Evolutionary conservation across 2,329 filamentous ascomycete genomes (phyloP), one percentile per base, ranked within the genome.

Genomic region (Penicillium italicum): DNA sequence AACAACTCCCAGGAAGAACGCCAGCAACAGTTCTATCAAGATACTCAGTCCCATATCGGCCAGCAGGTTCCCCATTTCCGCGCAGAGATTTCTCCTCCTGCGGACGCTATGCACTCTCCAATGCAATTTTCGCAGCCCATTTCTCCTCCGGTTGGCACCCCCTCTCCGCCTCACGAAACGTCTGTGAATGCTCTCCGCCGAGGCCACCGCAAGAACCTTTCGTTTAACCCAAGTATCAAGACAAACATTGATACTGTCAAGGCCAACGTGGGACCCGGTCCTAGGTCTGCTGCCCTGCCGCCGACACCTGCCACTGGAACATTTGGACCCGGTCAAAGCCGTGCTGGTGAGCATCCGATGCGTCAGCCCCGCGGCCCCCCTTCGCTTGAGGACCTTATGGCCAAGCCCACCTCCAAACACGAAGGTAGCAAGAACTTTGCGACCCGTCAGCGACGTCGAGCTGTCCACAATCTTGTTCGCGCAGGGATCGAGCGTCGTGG

Each of bases 361-460:
- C 91, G 94, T 56, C 94, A 99, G 76, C 94, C 94, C 50, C 90
- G 91, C 61, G 92, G 92, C 5, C 94, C 94, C 24, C 94, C 94
- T 14, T 86, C 90, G 14, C 82, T 97, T 48, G 94, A 99, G 64
- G 94, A 99, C 77, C 85, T 99, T 57, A 85, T 88, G 68, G 83
- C 87, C 20, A 94, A 92, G 76, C 94, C 94, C 1, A 97, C 93
- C 9, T 87, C 90, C 63, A 96, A 91, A 77, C 85, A 93, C 61
- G 93, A 97, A 73, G 94, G 93, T 24, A 97, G 93, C 85, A 80
- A 97, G 84, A 99, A 99, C 79, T 99, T 99, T 76, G 89, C 89
- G 11, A 86, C 91, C 53, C 91, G 94, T 59, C 92, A 95, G 68
- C 91, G 94, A 57, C 91, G 93, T 62, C 91, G 89, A 66, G 94